Base-by-base conservation (phyloP, 2,329 filamentous ascomycete genomes). In the Penicillium fuscoglaucum region DNA sequence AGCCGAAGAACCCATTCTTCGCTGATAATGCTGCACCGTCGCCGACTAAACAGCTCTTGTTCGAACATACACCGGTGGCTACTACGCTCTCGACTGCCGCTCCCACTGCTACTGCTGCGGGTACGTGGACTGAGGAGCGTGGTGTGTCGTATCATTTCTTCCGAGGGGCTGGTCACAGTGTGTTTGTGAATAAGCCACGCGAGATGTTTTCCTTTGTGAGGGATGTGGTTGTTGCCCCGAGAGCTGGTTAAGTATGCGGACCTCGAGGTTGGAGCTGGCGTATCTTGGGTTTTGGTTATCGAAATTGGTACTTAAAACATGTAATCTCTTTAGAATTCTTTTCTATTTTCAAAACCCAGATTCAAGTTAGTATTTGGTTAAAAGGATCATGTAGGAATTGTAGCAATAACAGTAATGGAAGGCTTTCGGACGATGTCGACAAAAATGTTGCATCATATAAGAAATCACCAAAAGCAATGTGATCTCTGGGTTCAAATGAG, bases 71-170 rank as follows among this genome's bases (percentile, higher is more conserved):
- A 2, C 17, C 51, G 1, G 8, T 10, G 6, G 24, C 53, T 47
- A 48, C 46, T 4, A 57, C 57, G 3, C 28, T 59, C 6, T 15
- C 28, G 4, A 28, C 33, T 21, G 45, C 26, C 13, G 37, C 41
- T 39, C 37, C 43, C 7, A 40, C 51, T 15, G 41, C 39, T 15
- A 28, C 55, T 44, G 61, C 63, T 54, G 71, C 63, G 10, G 74
- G 74, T 1, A 64, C 64, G 4, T 75, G 72, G 72, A 58, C 59
- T n/a, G 60, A 62, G 15, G 73, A 74, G 50, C 67, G 73, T 7
- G 72, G 73, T 3, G 62, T 76, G 13, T 71, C 68, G 7, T 76
- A 75, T 66, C 73, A 76, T 67, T 57, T 71, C 7, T 76, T 76
- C 48, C 58, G 64, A 19, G 69, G 63, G 0, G 73, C 73, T 12